Evolutionary conservation across 176 grass and related monocot species (phyloP), one percentile per base, ranked within the genome.

Genomic region (Oryza meyeriana): DNA sequence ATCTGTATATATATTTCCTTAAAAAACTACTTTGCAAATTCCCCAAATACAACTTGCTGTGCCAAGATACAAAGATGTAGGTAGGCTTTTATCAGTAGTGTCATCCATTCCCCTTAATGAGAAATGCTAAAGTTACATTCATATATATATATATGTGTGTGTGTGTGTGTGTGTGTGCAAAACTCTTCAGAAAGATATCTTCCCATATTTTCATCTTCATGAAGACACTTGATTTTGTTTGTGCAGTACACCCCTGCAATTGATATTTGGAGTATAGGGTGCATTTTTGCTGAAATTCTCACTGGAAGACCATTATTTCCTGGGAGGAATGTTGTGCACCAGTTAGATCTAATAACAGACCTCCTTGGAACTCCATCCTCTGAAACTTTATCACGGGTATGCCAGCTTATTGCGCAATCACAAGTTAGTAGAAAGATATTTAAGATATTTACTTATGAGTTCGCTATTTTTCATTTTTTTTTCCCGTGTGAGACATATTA

Each of bases 191-290:
- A n/a, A 55, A n/a, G 42, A 52, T 22, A 78, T 72, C 67, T 40
- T 83, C 81, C 57, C 55, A 59, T 83, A 74, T 66, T n/a, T 16
- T 12, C 33, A 17, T 80, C 24, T 64, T 68, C 5, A 32, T 69
- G 32, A 70, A 69, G 3, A 35, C 10, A 30, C 5, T 34, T 77
- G 4, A 33, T 58, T 85, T 81, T 86, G 4, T 27, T 16, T 72
- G 66, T 79, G 13, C 85, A 95, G 93, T 95, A 95, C 64, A 92
- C 93, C 18, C 76, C 87, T 75, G 81, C 81, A 79, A 61, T 88
- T 88, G 94, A 97, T 88, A 92, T 97, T 78, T 97, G 94, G 94
- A 97, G 94, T 82, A 94, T 94, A 79, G 94, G 94, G 69, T 94
- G 94, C 76, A 94, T 97, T 84, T 97, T 97, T 88, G 89, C 92